Evolutionary conservation across 2,329 filamentous ascomycete species (phyloP), one percentile per base, ranked within the genome.

Genomic region (Shiraia sp.): DNA sequence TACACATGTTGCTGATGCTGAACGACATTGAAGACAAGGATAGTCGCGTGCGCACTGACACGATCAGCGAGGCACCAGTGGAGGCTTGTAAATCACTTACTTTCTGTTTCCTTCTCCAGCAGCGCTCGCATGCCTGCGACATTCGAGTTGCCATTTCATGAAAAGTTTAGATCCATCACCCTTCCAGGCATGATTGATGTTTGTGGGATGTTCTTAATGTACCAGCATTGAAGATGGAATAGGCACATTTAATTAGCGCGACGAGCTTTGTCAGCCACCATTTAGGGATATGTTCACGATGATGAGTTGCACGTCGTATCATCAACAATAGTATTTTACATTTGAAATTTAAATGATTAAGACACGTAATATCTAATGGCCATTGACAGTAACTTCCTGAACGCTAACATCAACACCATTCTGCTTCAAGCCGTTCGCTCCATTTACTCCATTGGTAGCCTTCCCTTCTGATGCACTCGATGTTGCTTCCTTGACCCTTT

Each of bases 71-170:
- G 15, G 10, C 19, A 15, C 22, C 3, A 26, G 28, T 8, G 7
- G 14, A 40, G 17, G 29, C 10, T 13, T 13, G 25, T 14, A 13
- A 5, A 17, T n/a, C 1, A 34, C 10, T 2, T 31, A 53, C 47
- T 40, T 53, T 53, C 26, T 53, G 47, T 34, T 53, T 53, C 14
- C 50, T 31, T 27, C 41, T 45, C 50, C 47, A 53, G 30, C 50
- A 53, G 23, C 47, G 31, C 12, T 51, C 50, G 12, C 50, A 53
- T 15, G 50, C 50, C 19, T 51, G 50, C 8, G 32, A 33, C 36
- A 47, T 50, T 4, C 17, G n/a, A n/a, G 25, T 29, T 6, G 40
- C 24, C 47, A 36, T 49, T 40, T 23, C 16, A 31, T 30, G 16
- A 15, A 14, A 19, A 16, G 10, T 17, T 30, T 13, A 23, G 32